Evolutionary conservation across 805 yeast species (phyloP), one percentile per base, ranked within the genome.

Genomic region (Candida maris): DNA sequence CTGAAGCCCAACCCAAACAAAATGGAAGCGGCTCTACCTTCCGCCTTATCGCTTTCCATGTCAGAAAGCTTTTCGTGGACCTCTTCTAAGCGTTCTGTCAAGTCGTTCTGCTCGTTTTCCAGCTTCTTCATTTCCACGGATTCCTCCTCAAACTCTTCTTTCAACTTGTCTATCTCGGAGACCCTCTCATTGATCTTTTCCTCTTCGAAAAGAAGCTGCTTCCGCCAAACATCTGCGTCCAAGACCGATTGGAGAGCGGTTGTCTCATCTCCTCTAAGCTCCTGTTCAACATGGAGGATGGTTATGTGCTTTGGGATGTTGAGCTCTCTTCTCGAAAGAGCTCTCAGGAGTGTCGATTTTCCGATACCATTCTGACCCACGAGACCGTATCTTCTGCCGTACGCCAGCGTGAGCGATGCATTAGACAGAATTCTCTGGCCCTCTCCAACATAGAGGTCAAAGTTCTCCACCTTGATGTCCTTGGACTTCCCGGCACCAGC

Each of bases 351-450:
- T 0, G 98, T 93, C 29, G 97, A 89, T 62, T 93, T 93, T 81
- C 99, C 99, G 50, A 93, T 89, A 91, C 99, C 99, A 68, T 93
- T 93, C 59, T 89, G 95, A 63, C 99, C 99, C 29, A 93, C 96
- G 35, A 93, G 67, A 77, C 98, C 99, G 52, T 93, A 93, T 59
- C 97, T 78, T 61, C 85, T 87, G 37, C 98, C 98, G 59, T 81
- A 81, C 19, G 96, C 81, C 46, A 93, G 73, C 1, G 96, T 80
- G 47, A 93, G 75, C 17, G 88, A 74, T 19, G 97, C 82, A 59
- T 89, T 94, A 29, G 91, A 79, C 45, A 93, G 71, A 37, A 93
- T 91, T 65, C 98, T 78, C 62, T 85, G 82, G 44, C 97, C 97
- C 40, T 85, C 94, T 42, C 98, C 97, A 42, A 93, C 97, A 56